Percentiles rank a stretch among this genome's conserved stretches.
phyloP scores from a whole-genome alignment of 2,329 filamentous ascomycete genomes.

The Zarea fungicola region DNA sequence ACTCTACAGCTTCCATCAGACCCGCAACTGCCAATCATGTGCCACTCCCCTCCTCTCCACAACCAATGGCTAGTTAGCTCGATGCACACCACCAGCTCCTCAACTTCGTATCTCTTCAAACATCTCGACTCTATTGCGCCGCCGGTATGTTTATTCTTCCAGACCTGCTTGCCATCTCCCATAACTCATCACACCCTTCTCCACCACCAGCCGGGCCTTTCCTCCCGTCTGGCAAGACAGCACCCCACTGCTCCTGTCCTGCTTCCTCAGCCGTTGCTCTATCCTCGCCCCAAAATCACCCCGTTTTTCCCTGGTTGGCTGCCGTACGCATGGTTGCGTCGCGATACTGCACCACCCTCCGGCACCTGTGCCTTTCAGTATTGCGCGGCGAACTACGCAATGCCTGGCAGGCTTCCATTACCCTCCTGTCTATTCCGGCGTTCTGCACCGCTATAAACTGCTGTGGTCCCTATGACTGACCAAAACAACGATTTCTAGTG shows the following conservation, averaged over 20 bases:
- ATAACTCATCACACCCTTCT: constrained; percentile 4
- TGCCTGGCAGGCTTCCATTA: not conserved
- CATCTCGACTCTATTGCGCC: constrained; percentile 1
- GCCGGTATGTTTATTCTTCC: constrained; percentile 2
- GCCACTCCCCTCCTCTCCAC: constrained; percentile 13
- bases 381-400: constrained; percentile 10
- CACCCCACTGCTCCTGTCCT: constrained; percentile 8
- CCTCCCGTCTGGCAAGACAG: not conserved
- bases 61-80: not conserved
- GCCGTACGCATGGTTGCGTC: constrained; percentile 6
- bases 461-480: constrained; percentile 1
- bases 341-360: not conserved
- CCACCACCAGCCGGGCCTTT: constrained; percentile 5
- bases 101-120: constrained; percentile 6
- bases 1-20: constrained; percentile 8
- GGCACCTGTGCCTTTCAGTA: not conserved
- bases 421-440: not conserved
- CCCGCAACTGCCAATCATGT: constrained; percentile 15
- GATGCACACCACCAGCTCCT: constrained; percentile 5
- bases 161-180: not conserved
- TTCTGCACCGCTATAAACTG: not conserved
- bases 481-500: constrained; percentile 5
- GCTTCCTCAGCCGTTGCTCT: not conserved
- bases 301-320: not conserved
- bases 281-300: not conserved